Conservation (phyloP, 495 filamentous ascomycete species). For the Xylaria venustula region DNA sequence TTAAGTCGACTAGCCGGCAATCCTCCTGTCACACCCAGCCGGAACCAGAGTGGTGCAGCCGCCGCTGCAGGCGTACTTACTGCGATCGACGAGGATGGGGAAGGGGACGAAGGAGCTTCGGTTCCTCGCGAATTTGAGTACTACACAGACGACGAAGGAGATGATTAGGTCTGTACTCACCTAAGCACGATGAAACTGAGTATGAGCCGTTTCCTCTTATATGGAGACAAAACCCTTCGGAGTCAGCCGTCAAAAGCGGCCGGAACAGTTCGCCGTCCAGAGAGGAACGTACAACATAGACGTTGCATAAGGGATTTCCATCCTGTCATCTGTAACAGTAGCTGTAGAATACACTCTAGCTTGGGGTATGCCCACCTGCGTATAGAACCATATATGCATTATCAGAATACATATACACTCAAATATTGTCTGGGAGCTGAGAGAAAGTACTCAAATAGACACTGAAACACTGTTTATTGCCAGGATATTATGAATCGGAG, state of each 20-base stretch:
- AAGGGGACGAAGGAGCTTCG: constrained; percentile 78
- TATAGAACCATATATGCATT: neutral
- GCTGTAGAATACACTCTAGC: constrained; percentile 6
- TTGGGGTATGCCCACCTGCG: neutral
- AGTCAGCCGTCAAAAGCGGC: too few species aligned
- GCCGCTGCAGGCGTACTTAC: constrained; percentile 79
- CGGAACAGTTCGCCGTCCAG: neutral
- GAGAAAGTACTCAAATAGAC: too few species aligned
- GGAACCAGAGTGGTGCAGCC: constrained; percentile 55
- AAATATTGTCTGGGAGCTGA: neutral
- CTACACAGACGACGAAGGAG: constrained; percentile 69
- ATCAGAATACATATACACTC: neutral
- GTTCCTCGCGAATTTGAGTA: constrained; percentile 84
- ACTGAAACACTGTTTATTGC: too few species aligned
- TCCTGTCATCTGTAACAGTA: neutral
- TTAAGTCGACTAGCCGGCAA: constrained; percentile 25
- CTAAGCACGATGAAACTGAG: neutral
- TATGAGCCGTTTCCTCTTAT: too few species aligned
- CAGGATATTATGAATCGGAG: too few species aligned
- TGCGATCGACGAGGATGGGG: constrained; percentile 82
- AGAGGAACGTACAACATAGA: neutral
- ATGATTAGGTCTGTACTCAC: constrained; percentile 40
- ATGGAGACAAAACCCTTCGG: too few species aligned
- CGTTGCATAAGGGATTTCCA: neutral
- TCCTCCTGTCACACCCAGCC: constrained; percentile 19